Evolutionary conservation across 2,329 filamentous ascomycete species (phyloP).

Genomic region (Calonectria montana): DNA sequence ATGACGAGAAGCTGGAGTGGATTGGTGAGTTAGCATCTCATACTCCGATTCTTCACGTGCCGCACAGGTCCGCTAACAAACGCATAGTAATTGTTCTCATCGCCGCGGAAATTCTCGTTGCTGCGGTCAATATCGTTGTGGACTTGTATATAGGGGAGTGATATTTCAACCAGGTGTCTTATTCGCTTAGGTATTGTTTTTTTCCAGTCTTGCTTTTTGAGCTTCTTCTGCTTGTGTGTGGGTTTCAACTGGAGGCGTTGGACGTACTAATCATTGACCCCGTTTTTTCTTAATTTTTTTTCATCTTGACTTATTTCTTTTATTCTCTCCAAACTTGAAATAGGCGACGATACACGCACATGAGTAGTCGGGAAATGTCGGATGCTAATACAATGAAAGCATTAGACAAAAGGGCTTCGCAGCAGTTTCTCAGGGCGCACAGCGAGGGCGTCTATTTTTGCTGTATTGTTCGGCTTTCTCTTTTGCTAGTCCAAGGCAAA

Average conservation of each 20-base stretch:
- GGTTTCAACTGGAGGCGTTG: background rate
- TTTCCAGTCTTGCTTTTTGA: background rate
- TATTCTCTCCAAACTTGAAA: slow-evolving; percentile 10
- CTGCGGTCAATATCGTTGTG: slow-evolving; percentile 93
- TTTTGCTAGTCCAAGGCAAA: slow-evolving; percentile 13
- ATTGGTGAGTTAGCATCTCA: slow-evolving; percentile 72
- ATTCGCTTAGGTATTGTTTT: background rate
- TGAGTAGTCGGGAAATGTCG: slow-evolving; percentile 19
- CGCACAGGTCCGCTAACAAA: background rate
- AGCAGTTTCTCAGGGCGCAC: slow-evolving; percentile 27
- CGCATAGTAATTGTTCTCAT: slow-evolving; percentile 88
- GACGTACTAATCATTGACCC: background rate
- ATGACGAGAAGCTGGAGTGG: slow-evolving; percentile 91
- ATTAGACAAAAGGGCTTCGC: slow-evolving; percentile 42
- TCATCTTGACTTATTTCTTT: too few relatives aligned
- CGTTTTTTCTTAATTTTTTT: too few relatives aligned
- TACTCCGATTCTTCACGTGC: background rate
- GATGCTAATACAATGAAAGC: slow-evolving; percentile 31
- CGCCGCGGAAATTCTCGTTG: slow-evolving; percentile 93
- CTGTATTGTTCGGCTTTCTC: slow-evolving; percentile 24
- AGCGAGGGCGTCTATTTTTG: slow-evolving; percentile 17
- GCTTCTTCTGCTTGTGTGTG: background rate
- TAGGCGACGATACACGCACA: background rate
- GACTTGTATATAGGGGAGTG: slow-evolving; percentile 76
- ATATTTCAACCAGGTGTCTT: slow-evolving; percentile 25